Conservation (phyloP, 2,329 filamentous ascomycete genomes). For the Parastagonospora avenae region DNA sequence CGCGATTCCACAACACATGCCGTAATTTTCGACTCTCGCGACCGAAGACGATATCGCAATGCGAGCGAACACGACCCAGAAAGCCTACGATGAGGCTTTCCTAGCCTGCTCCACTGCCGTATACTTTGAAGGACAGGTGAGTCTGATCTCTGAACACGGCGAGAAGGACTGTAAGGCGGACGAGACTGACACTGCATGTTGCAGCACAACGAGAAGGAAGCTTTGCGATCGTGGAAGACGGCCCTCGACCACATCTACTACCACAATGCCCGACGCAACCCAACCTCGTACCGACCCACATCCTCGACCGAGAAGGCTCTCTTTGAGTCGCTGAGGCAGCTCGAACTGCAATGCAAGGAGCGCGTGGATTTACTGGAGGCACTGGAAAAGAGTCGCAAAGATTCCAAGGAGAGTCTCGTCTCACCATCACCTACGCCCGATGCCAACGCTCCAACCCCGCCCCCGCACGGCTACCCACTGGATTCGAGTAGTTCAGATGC, state of each 20-base stretch:
- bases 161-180: not conserved
- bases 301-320: slow-evolving; percentile 84
- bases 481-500: slow-evolving; percentile 15
- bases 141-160: slow-evolving; percentile 11
- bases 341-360: slow-evolving; percentile 93
- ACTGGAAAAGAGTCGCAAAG: slow-evolving; percentile 68
- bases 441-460: slow-evolving; percentile 29
- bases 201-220: slow-evolving; percentile 89
- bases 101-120: slow-evolving; percentile 93
- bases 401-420: slow-evolving; percentile 50
- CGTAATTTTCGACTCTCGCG: slow-evolving; percentile 9
- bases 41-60: slow-evolving; percentile 37
- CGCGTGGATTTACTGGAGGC: slow-evolving; percentile 87
- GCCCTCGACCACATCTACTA: slow-evolving; percentile 89
- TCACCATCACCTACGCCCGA: slow-evolving; percentile 18
- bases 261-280: slow-evolving; percentile 77
- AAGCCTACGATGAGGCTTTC: slow-evolving; percentile 97
- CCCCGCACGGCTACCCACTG: slow-evolving; percentile 22
- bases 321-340: slow-evolving; percentile 76
- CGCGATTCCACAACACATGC: slow-evolving; percentile 51
- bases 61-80: slow-evolving; percentile 77
- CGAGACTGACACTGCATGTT: slow-evolving; percentile 2
- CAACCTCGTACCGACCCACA: slow-evolving; percentile 70
- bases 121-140: slow-evolving; percentile 90
- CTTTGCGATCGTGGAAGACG: slow-evolving; percentile 85